Evolutionary conservation across 73 alveolate genomes (phyloP).

Genomic region (Tetrahymena borealis): DNA sequence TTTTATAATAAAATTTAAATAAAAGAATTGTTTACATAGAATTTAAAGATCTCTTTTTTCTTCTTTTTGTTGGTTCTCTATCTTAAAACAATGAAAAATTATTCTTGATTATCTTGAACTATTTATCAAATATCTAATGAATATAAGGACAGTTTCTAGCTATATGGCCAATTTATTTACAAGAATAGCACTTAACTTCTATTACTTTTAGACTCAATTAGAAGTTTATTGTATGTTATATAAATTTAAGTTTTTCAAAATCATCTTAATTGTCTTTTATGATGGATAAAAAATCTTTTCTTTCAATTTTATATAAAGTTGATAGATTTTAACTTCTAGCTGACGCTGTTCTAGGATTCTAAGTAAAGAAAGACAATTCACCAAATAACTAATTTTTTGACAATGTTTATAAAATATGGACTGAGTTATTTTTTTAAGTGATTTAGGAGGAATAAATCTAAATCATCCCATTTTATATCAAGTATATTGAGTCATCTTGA

Average conservation of each 20-base stretch:
- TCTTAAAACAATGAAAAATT: background rate
- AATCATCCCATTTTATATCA: background rate
- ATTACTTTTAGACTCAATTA: background rate
- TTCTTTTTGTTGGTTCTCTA: background rate
- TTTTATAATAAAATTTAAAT: no score
- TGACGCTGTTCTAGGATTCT: background rate
- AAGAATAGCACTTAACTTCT: background rate
- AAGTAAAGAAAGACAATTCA: slow-evolving; percentile 19
- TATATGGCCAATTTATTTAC: background rate
- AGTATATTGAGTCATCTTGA: background rate
- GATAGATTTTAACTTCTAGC: slow-evolving; percentile 19
- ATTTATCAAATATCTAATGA: background rate
- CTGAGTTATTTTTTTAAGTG: background rate
- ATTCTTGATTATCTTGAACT: background rate
- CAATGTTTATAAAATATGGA: background rate
- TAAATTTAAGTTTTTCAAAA: slow-evolving; percentile 2
- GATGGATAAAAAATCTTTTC: background rate
- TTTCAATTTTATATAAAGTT: background rate
- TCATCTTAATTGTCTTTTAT: slow-evolving; percentile 13
- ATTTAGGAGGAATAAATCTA: background rate
- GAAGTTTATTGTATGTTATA: background rate
- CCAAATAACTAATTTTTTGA: slow-evolving; percentile 6
- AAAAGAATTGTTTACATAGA: no score
- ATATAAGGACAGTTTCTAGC: background rate
- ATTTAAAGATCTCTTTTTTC: background rate